Conservation (phyloP, 2,329 filamentous ascomycete genomes). For the Apiospora phragmitis region DNA sequence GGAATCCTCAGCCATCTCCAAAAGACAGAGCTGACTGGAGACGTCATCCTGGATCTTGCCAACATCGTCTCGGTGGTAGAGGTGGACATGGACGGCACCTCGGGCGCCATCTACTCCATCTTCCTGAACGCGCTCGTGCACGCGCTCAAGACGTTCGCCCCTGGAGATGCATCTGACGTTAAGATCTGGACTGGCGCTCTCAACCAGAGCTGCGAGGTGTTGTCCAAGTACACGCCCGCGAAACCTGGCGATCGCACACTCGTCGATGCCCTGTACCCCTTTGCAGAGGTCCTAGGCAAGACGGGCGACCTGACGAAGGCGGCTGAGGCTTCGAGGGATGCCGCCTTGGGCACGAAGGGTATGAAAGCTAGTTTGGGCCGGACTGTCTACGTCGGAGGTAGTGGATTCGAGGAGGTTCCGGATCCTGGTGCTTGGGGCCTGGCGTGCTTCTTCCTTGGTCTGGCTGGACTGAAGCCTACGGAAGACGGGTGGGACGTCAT, state of each 20-base stretch:
- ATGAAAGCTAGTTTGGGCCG: conserved; percentile 89
- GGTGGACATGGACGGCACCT: conserved; percentile 61
- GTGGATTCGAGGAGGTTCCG: conserved; percentile 66
- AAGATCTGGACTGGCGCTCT: conserved; percentile 65
- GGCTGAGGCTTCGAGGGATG: conserved; percentile 71
- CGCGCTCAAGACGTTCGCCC: conserved; percentile 47
- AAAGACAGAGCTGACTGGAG: conserved; percentile 46
- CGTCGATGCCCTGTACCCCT: conserved; percentile 86
- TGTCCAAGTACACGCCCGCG: conserved; percentile 86
- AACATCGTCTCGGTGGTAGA: conserved; percentile 56
- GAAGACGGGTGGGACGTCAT: conserved; percentile 39
- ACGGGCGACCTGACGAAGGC: conserved; percentile 70
- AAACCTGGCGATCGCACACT: conserved; percentile 86
- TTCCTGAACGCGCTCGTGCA: conserved; percentile 85
- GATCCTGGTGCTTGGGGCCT: conserved; percentile 73
- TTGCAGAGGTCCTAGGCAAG: conserved; percentile 69
- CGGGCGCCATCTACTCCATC: conserved; percentile 69
- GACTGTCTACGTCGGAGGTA: conserved; percentile 78
- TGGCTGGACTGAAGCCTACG: conserved; percentile 57
- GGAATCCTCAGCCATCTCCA: conserved; percentile 54
- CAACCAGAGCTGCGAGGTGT: conserved; percentile 65
- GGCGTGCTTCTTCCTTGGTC: conserved; percentile 76
- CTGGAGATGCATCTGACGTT: conserved; percentile 38
- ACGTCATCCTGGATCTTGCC: conserved; percentile 53
- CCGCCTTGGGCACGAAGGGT: conserved; percentile 81